Conservation (phyloP, 192 early-diverging fungal species). For the Umbelopsis ramanniana region DNA sequence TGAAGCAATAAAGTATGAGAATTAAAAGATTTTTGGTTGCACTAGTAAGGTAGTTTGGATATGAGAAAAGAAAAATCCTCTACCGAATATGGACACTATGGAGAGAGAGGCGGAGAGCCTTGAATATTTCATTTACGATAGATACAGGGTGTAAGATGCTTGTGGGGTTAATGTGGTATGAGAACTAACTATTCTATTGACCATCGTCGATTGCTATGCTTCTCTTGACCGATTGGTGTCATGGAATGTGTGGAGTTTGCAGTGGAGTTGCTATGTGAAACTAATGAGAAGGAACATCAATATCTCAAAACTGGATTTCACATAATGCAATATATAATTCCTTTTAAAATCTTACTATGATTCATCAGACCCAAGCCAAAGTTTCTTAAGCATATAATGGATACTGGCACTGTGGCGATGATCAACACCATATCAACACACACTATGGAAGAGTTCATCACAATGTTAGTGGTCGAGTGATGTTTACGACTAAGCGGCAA, state of each 20-base stretch:
- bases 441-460: constrained; percentile 35
- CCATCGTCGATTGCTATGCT: constrained; percentile 38
- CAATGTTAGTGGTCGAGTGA: not conserved
- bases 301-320: too few species aligned
- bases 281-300: constrained; percentile 18
- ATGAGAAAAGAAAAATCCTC: not conserved
- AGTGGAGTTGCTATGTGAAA: constrained; percentile 38
- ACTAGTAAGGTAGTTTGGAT: not conserved
- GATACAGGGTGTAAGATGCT: constrained; percentile 1
- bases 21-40: not conserved
- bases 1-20: not conserved
- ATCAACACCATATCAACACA: constrained; percentile 52
- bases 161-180: not conserved
- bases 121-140: constrained; percentile 7
- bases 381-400: constrained; percentile 64
- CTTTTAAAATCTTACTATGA: constrained; percentile 54
- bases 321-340: too few species aligned
- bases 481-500: not conserved
- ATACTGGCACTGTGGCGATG: constrained; percentile 54
- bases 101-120: too few species aligned
- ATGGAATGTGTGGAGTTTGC: constrained; percentile 33
- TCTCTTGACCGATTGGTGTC: constrained; percentile 38
- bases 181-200: constrained; percentile 39
- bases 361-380: constrained; percentile 75
- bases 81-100: too few species aligned